phyloP scores from a whole-genome alignment of 805 yeast genomes.

The Candida alai region DNA sequence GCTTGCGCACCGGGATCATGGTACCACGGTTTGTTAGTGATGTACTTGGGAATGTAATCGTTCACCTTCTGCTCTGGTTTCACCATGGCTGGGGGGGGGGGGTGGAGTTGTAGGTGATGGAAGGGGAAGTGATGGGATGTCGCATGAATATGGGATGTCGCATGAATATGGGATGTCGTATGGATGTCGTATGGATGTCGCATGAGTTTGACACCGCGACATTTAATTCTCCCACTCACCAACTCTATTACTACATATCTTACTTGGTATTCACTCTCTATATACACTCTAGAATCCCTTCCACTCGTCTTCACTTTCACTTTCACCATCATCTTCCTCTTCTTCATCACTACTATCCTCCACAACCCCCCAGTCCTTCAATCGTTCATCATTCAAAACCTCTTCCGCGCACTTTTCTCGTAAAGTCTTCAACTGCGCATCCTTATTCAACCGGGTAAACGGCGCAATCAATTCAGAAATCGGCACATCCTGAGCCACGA shows the following conservation, averaged over 20 bases:
- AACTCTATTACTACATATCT: no score
- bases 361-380: constrained; percentile 59
- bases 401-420: constrained; percentile 64
- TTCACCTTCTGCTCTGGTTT: constrained; percentile 15
- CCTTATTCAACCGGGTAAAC: constrained; percentile 47
- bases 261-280: no score
- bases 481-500: constrained; percentile 47
- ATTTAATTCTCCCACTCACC: constrained; percentile 3
- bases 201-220: no score
- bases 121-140: background rate
- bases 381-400: constrained; percentile 59
- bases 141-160: background rate
- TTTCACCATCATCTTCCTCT: constrained; percentile 18
- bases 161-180: background rate
- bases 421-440: constrained; percentile 57
- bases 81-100: constrained; percentile 7
- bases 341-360: constrained; percentile 20
- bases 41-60: constrained; percentile 39
- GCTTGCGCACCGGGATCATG: no score
- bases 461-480: constrained; percentile 55
- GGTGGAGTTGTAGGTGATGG: background rate
- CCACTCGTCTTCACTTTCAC: constrained; percentile 30
- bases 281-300: constrained; percentile 23
- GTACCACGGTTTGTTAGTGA: constrained; percentile 40
- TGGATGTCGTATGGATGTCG: no score